Evolutionary conservation across 2,329 filamentous ascomycete species (phyloP), one percentile per base, ranked within the genome.

Genomic region (Fragosphaeria purpurea): DNA sequence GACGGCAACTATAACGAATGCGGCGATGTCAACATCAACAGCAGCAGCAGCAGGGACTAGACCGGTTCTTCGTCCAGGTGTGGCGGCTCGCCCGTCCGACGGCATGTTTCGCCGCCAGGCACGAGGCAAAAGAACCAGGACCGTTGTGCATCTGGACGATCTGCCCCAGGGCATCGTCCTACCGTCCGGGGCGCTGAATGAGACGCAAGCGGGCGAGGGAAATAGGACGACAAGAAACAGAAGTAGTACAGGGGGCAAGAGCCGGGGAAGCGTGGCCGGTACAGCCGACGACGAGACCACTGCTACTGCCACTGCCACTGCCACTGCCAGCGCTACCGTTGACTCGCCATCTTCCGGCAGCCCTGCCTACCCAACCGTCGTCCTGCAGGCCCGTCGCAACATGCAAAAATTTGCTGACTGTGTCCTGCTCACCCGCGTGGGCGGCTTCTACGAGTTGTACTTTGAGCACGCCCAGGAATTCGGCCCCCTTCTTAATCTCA

Each of bases 401-500:
- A 95, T 97, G 84, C 77, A 82, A 58, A 89, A 85, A 61, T 96
- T 95, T 68, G 80, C 83, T 60, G 88, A 94, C 60, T 97, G 91
- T 67, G 86, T 98, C 40, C 67, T 98, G 7, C 70, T 98, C 53
- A 98, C 93, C 4, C 81, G 91, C 51, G 89, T 98, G 33, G 93
- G 93, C 50, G 85, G 90, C 53, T 98, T 98, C 68, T 98, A 97
- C 67, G 93, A 98, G 77, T 72, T 98, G 52, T 98, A 98, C 69
- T 94, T 97, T 65, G 86, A 95, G 60, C 90, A 98, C 64, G 93
- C 94, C 9, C 86, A 95, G 52, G 83, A 95, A 62, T 86, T 85
- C 64, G 91, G 86, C 2, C 86, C 89, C 1, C 72, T 95, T 43
- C 74, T 98, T 56, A 93, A 89, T 60, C 70, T 98, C 61, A 97